A percentile compares a stretch with the other conserved stretches of the same genome.
Evolutionary conservation across 768 basidiomycete species (phyloP).

Genomic region (Suillus spraguei): DNA sequence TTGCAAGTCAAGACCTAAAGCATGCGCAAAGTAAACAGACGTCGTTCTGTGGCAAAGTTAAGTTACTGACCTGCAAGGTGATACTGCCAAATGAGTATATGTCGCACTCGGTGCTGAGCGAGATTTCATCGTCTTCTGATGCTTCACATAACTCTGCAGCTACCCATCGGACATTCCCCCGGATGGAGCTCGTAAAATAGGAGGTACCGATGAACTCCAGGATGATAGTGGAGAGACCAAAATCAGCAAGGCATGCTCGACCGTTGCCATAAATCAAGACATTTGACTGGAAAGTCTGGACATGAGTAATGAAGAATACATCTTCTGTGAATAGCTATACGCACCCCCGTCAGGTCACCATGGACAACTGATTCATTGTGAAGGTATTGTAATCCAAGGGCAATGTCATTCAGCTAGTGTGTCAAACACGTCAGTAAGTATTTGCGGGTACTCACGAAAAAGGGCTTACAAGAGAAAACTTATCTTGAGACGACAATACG

Average conservation of each 20-base stretch:
- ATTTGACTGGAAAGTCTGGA: constrained; percentile 3
- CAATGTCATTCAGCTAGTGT: constrained; percentile 15
- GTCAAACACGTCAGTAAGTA: neutral
- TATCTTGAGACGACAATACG: constrained; percentile 12
- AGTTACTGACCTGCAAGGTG: constrained; percentile 18
- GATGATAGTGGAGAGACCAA: constrained; percentile 45
- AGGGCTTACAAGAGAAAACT: constrained; percentile 22
- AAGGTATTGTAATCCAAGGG: constrained; percentile 16
- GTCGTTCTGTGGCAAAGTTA: neutral
- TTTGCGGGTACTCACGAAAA: neutral
- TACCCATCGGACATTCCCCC: constrained; percentile 49
- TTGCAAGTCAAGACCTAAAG: constrained; percentile 11
- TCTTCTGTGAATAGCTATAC: neutral
- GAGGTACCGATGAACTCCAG: constrained; percentile 36
- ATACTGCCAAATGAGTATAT: constrained; percentile 49
- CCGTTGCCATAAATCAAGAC: constrained; percentile 40
- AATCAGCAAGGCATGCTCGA: constrained; percentile 44
- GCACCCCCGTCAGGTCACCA: constrained; percentile 13
- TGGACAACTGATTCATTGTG: constrained; percentile 11
- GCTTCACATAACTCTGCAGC: constrained; percentile 40
- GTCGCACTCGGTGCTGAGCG: constrained; percentile 32
- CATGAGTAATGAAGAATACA: neutral
- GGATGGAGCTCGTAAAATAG: constrained; percentile 32
- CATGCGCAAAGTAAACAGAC: neutral
- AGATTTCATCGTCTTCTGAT: neutral